phyloP scores from a whole-genome alignment of 2,329 filamentous ascomycete species.

The Coleophoma cylindrospora region DNA sequence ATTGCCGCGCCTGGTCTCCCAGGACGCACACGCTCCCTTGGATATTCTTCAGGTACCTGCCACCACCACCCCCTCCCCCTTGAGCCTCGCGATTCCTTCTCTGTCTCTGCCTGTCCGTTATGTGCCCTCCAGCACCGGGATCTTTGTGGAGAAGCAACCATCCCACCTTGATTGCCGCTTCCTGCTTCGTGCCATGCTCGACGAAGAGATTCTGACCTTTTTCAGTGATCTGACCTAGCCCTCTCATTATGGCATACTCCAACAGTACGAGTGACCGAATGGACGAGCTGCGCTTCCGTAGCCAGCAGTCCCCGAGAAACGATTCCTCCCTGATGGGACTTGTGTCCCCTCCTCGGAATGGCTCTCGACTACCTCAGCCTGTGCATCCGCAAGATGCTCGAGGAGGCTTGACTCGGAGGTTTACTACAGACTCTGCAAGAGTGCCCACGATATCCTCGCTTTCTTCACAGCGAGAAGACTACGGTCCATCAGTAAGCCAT shows the following conservation, averaged over 20 bases:
- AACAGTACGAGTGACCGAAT: conserved; percentile 59
- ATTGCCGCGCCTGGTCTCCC: conserved; percentile 12
- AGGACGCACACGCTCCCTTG: conserved; percentile 10
- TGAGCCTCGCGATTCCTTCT: not conserved
- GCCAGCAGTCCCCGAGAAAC: conserved; percentile 71
- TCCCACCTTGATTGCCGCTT: not conserved
- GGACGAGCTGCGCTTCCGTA: conserved; percentile 76
- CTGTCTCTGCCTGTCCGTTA: not conserved
- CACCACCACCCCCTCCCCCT: not conserved
- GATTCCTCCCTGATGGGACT: conserved; percentile 71
- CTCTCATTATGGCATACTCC: conserved; percentile 56
- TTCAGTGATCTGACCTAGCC: conserved; percentile 15
- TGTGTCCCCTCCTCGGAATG: conserved; percentile 69
- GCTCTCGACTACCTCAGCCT: conserved; percentile 55
- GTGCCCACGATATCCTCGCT: conserved; percentile 62
- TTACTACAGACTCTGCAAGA: conserved; percentile 87
- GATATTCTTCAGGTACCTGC: conserved; percentile 7
- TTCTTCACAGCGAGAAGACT: conserved; percentile 24
- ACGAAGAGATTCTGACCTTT: conserved; percentile 13
- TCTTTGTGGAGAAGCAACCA: not conserved
- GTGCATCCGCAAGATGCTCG: conserved; percentile 62
- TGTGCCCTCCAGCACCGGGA: no score
- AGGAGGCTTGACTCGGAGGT: conserved; percentile 78
- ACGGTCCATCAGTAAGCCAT: conserved; percentile 26
- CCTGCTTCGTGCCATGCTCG: conserved; percentile 1